Percentiles rank a stretch among this genome's conserved stretches.
phyloP scores from a whole-genome alignment of 768 basidiomycete species.

The Clavulina sp. region DNA sequence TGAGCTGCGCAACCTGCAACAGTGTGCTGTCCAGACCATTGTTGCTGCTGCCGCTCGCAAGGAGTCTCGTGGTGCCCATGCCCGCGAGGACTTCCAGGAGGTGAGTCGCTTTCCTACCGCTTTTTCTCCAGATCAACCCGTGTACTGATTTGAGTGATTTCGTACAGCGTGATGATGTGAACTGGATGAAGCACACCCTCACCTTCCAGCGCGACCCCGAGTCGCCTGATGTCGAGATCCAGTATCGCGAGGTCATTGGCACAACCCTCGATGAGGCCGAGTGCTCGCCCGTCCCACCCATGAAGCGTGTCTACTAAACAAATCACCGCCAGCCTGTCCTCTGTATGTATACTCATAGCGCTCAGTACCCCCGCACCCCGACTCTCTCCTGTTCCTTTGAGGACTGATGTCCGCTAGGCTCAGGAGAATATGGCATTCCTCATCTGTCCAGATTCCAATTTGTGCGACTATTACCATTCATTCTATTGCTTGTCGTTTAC shows the following conservation, averaged over 20 bases:
- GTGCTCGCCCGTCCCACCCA: conserved; percentile 93
- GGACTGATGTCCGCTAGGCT: too few species aligned
- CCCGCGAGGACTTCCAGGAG: conserved; percentile 95
- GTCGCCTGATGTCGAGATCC: conserved; percentile 71
- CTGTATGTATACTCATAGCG: too few species aligned
- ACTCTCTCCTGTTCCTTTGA: too few species aligned
- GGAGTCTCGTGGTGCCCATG: conserved; percentile 97
- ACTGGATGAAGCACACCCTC: conserved; percentile 80
- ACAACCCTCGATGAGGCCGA: conserved; percentile 87
- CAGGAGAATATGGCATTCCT: too few species aligned
- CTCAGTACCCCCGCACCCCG: too few species aligned
- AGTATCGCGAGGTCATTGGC: conserved; percentile 73
- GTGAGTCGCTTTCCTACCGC: conserved; percentile 21
- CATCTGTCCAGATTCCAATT: too few species aligned
- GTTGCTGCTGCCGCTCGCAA: conserved; percentile 82
- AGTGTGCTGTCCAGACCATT: conserved; percentile 92
- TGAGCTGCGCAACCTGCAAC: conserved; percentile 89
- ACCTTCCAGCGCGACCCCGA: conserved; percentile 72
- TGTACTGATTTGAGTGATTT: neutral
- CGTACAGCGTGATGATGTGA: conserved; percentile 68
- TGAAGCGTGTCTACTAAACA: conserved; percentile 78
- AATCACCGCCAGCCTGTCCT: too few species aligned
- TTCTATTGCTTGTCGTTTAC: too few species aligned
- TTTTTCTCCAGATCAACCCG: neutral
- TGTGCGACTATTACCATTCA: too few species aligned